Percentiles rank a stretch among this genome's conserved stretches.
Conservation (phyloP, 2,329 filamentous ascomycete species). For the Thelonectria olida region DNA sequence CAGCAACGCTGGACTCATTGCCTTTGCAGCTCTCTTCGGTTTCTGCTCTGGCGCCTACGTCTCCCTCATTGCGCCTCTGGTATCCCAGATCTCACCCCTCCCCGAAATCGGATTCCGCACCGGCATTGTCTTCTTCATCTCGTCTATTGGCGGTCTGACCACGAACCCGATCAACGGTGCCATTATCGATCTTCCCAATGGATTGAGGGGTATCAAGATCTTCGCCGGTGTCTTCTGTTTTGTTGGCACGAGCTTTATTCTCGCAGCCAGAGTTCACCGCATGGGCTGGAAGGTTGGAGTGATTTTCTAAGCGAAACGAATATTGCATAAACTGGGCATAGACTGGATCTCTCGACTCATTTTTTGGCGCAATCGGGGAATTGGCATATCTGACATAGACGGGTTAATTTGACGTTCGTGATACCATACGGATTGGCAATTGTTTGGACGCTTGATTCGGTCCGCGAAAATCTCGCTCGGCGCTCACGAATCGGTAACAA, state of each 20-base stretch:
- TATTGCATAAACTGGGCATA: not conserved
- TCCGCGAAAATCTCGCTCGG: not conserved
- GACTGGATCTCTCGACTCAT: not conserved
- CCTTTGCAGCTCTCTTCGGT: slow-evolving; percentile 53
- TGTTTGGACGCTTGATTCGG: not conserved
- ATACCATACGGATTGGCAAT: not conserved
- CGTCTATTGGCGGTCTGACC: slow-evolving; percentile 64
- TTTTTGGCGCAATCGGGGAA: not conserved
- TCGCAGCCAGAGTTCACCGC: slow-evolving; percentile 16
- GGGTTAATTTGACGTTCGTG: not conserved
- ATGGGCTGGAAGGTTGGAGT: slow-evolving; percentile 10
- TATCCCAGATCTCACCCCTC: slow-evolving; percentile 50
- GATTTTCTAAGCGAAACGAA: slow-evolving; percentile 1
- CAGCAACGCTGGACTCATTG: slow-evolving; percentile 42
- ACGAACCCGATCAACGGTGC: slow-evolving; percentile 66
- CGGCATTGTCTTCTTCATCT: slow-evolving; percentile 58
- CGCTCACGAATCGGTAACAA: not conserved
- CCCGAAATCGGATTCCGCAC: slow-evolving; percentile 45
- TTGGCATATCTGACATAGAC: not conserved
- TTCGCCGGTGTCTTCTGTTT: slow-evolving; percentile 42
- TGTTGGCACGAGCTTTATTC: slow-evolving; percentile 29
- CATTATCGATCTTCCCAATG: slow-evolving; percentile 42
- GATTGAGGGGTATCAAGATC: slow-evolving; percentile 49
- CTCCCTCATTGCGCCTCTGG: slow-evolving; percentile 50
- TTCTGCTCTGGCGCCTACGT: slow-evolving; percentile 54